These are phyloP conservation scores for Boletus pseudopeckii DNA, from an alignment of 768 basidiomycete genomes.

Conservation along the genomic window DNA sequence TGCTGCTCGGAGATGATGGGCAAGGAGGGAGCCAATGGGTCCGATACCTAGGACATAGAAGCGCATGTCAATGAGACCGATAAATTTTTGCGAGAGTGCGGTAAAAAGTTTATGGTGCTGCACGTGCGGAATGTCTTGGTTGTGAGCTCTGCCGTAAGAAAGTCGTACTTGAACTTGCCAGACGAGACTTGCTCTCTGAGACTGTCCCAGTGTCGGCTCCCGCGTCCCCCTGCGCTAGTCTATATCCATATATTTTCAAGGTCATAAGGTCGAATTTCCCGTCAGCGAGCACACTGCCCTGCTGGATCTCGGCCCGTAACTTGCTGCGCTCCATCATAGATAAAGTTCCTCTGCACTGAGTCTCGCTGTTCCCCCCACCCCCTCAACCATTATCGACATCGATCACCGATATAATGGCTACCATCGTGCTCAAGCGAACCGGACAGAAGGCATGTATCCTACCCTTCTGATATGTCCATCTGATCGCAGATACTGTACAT, in stretches of 20 bases:
- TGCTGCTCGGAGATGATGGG: constrained; percentile 69
- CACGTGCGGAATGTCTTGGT: not conserved
- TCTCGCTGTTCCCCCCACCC: constrained; percentile 2
- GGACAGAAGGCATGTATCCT: constrained; percentile 47
- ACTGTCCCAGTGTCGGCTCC: not conserved
- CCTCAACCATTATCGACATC: constrained; percentile 9
- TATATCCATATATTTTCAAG: constrained; percentile 26
- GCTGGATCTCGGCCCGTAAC: constrained; percentile 11
- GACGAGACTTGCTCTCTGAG: not conserved
- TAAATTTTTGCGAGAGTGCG: too few relatives aligned
- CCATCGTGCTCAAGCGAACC: constrained; percentile 55
- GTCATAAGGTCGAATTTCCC: constrained; percentile 3
- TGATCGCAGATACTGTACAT: not conserved
- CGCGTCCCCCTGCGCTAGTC: not conserved
- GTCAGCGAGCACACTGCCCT: not conserved
- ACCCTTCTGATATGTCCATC: not conserved
- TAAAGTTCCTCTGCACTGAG: not conserved
- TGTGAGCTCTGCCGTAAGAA: not conserved
- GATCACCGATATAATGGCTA: constrained; percentile 40
- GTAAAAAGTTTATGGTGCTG: too few relatives aligned
- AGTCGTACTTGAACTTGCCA: not conserved
- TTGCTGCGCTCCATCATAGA: not conserved
- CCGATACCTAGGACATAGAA: constrained; percentile 79
- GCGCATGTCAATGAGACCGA: constrained; percentile 39
- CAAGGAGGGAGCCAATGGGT: constrained; percentile 77